Evolutionary conservation across 768 basidiomycete genomes (phyloP).

Genomic region (Rhodotorula diobovata): DNA sequence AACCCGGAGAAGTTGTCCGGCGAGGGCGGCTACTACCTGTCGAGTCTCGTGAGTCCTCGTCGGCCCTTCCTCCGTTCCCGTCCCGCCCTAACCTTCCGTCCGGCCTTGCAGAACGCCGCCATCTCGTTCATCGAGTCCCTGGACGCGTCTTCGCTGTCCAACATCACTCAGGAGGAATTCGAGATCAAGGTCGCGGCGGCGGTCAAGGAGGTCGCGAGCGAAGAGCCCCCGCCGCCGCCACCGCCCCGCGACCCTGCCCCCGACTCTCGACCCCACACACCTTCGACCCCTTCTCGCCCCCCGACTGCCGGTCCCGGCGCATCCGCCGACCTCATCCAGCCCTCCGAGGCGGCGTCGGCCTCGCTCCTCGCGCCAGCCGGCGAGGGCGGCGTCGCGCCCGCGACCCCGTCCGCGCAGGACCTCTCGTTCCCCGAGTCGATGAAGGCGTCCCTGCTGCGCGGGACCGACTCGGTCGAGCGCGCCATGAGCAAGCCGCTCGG

Average conservation of each 20-base stretch:
- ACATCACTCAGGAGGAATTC: constrained; percentile 88
- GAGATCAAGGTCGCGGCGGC: constrained; percentile 57
- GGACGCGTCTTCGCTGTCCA: constrained; percentile 91
- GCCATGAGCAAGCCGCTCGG: constrained; percentile 44
- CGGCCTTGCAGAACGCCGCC: constrained; percentile 71
- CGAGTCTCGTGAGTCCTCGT: constrained; percentile 69
- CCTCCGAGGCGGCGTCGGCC: constrained; percentile 17
- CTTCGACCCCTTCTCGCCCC: background rate
- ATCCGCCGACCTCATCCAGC: background rate
- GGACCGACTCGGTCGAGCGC: constrained; percentile 38
- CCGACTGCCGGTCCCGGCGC: background rate
- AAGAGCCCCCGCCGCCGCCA: constrained; percentile 30
- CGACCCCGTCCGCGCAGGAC: background rate
- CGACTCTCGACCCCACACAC: background rate
- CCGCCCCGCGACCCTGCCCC: constrained; percentile 1
- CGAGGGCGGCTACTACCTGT: constrained; percentile 94
- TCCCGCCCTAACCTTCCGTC: background rate
- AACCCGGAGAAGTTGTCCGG: constrained; percentile 84
- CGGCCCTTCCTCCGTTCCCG: background rate
- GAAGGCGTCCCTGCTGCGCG: constrained; percentile 29
- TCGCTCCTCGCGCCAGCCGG: constrained; percentile 1
- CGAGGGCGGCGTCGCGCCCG: background rate
- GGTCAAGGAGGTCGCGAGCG: constrained; percentile 26
- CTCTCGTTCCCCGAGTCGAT: constrained; percentile 21
- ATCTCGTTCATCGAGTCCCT: constrained; percentile 97